Evolutionary conservation across 176 grass and related monocot species (phyloP).

Genomic region (Hsuehochloa calcarea): DNA sequence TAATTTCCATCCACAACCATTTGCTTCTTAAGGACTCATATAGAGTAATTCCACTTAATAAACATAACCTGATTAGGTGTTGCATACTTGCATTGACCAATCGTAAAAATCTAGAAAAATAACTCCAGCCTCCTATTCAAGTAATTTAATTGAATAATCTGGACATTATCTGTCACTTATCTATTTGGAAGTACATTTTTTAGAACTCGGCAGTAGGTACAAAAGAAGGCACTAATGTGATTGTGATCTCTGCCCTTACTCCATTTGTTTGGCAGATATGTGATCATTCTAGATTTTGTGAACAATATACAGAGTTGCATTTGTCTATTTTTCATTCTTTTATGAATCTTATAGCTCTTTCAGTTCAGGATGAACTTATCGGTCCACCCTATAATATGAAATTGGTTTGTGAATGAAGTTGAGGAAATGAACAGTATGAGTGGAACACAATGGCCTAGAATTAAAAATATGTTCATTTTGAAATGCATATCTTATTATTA

Average conservation of each 20-base stretch:
- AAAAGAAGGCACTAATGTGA: not conserved
- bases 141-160: conserved; percentile 12
- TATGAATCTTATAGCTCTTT: conserved; percentile 1
- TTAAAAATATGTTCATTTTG: not conserved
- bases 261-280: not conserved
- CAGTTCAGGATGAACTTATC: not conserved
- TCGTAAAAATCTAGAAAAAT: not conserved
- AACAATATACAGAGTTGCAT: not conserved
- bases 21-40: not conserved
- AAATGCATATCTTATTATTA: not conserved
- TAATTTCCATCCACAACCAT: not conserved
- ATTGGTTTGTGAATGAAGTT: not conserved
- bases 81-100: not conserved
- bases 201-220: conserved; percentile 8
- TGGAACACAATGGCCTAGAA: not conserved
- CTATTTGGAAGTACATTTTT: not conserved
- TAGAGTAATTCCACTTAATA: not conserved
- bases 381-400: not conserved
- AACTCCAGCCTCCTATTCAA: not conserved
- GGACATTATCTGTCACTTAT: not conserved
- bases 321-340: not conserved
- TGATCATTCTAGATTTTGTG: not conserved
- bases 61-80: not conserved
- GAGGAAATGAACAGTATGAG: not conserved
- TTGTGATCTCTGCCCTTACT: not conserved